Evolutionary conservation across 2,329 filamentous ascomycete species (phyloP), one percentile per base, ranked within the genome.

Genomic region (Pseudohalonectria lignicola): DNA sequence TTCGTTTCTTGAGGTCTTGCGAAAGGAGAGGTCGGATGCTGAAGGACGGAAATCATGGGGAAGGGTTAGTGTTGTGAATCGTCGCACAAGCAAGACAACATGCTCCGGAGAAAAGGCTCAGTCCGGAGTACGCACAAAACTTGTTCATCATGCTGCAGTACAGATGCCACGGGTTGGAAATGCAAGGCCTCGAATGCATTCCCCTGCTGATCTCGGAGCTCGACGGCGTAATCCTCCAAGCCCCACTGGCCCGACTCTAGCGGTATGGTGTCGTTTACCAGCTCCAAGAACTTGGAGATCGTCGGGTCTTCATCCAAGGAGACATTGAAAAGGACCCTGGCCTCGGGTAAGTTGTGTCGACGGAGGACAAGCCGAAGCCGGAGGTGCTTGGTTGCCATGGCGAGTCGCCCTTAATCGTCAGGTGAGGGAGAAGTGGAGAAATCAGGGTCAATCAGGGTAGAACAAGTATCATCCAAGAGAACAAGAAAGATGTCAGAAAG

Each of bases 141-240:
- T 56, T 88, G 76, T 50, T 95, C 88, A 39, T 92, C 86, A 37
- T 90, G 80, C 47, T 84, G 82, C 41, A 94, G 64, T 9, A 92
- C 65, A 32, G 71, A 70, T 12, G 68, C 65, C 5, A 94, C 71
- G 16, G 73, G 67, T 54, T 86, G 81, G 50, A 86, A 96, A 61
- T 95, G 90, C 40, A 95, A 61, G 49, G 86, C 92, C 60, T 96
- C 90, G 47, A 85, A 95, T 33, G 74, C 77, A 15, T 60, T 64
- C n/a, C 70, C 71, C 28, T 63, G 59, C 20, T 52, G 49, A 39
- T 71, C 67, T 16, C 59, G 58, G 4, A 94, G 69, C 57, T 93
- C 84, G 21, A 94, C 85, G 8, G 74, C 74, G 57, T 96, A 96
- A 54, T 95, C 86, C 51, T 95, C 88, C 4, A 94, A 62, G 0